phyloP scores from a whole-genome alignment of 306 rosid genomes.

The Prunus mume region DNA sequence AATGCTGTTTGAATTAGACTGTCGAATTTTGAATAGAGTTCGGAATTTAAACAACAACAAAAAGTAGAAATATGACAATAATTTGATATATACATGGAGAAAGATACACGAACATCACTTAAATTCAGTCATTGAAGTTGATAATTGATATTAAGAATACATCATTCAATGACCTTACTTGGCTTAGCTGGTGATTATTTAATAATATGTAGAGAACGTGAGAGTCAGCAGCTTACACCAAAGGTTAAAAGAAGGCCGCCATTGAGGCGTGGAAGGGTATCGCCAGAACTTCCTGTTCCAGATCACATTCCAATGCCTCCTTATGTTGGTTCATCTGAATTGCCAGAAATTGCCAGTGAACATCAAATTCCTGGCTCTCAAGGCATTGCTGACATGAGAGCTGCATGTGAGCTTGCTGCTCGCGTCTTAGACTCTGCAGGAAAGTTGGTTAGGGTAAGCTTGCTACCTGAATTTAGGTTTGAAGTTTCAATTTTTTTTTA shows the following conservation, averaged over 20 bases:
- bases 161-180: not conserved
- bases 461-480: not conserved
- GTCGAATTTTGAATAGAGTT: not conserved
- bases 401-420: slow-evolving; percentile 93
- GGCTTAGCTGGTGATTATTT: not conserved
- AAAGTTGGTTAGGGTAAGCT: slow-evolving; percentile 78
- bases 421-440: slow-evolving; percentile 84
- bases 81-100: not conserved
- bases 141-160: not conserved
- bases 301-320: slow-evolving; percentile 84
- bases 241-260: slow-evolving; percentile 54
- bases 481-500: not conserved
- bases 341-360: slow-evolving; percentile 79
- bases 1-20: not conserved
- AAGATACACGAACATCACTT: not conserved
- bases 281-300: slow-evolving; percentile 76
- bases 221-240: slow-evolving; percentile 33
- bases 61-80: not conserved
- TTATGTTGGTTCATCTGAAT: slow-evolving; percentile 58
- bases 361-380: slow-evolving; percentile 73
- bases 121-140: not conserved
- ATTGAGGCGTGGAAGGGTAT: slow-evolving; percentile 75
- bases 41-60: not conserved
- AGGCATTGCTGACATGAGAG: slow-evolving; percentile 73
- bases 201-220: slow-evolving; percentile 60